These are phyloP conservation scores for Pezicula carpinea DNA, from an alignment of 2,329 filamentous ascomycete species.

Conservation along the genomic window DNA sequence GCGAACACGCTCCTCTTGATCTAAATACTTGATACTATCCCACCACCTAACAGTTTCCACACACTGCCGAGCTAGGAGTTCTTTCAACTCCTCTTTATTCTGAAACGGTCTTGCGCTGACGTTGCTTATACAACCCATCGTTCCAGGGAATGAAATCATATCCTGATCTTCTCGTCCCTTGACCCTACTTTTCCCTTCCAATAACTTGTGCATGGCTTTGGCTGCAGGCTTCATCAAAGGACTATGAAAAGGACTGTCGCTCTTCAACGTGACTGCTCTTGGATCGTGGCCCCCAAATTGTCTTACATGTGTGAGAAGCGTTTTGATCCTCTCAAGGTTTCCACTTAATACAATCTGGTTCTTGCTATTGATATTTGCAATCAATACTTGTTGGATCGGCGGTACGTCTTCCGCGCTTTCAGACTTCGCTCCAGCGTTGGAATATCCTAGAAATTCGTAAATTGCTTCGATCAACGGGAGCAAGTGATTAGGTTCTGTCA, in stretches of 20 bases:
- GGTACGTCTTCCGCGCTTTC: conserved; percentile 65
- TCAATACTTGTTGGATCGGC: conserved; percentile 79
- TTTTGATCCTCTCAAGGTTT: conserved; percentile 75
- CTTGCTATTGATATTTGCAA: conserved; percentile 92
- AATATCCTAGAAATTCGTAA: conserved; percentile 71
- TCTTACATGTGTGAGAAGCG: conserved; percentile 75
- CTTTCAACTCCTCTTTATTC: conserved; percentile 69
- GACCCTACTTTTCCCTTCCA: conserved; percentile 54
- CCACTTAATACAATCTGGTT: conserved; percentile 95
- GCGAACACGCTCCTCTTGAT: conserved; percentile 75
- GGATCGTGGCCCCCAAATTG: conserved; percentile 92
- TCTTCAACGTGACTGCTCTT: conserved; percentile 78
- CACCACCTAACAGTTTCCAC: conserved; percentile 95
- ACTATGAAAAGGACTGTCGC: conserved; percentile 86
- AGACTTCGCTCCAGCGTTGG: conserved; percentile 58
- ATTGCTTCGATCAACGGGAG: conserved; percentile 66
- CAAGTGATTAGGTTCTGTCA: conserved; percentile 80
- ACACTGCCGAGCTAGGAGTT: conserved; percentile 73
- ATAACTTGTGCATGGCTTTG: conserved; percentile 63
- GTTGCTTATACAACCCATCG: conserved; percentile 79
- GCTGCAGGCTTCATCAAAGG: conserved; percentile 87
- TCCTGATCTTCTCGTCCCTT: conserved; percentile 52
- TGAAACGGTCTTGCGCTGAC: conserved; percentile 75
- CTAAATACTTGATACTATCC: conserved; percentile 85
- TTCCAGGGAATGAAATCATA: conserved; percentile 70